phyloP scores from a whole-genome alignment of 805 yeast genomes.

The Saccharomycopsis lassenensis region DNA sequence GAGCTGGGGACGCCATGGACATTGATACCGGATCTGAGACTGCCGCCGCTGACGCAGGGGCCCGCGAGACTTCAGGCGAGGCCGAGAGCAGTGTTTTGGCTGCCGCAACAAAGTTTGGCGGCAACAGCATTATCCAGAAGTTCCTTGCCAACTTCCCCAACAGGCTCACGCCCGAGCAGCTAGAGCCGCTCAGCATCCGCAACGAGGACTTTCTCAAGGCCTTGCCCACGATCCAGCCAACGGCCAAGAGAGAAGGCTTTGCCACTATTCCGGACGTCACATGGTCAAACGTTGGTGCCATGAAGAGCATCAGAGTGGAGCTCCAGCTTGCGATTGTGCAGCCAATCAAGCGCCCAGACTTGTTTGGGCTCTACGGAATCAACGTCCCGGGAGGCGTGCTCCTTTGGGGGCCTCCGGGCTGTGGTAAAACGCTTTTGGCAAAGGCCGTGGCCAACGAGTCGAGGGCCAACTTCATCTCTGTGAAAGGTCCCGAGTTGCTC shows the following conservation, averaged over 20 bases:
- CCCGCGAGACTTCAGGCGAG: neutral
- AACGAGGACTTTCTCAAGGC: slow-evolving; percentile 77
- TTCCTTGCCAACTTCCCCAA: slow-evolving; percentile 68
- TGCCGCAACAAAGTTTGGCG: neutral
- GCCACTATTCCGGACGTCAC: slow-evolving; percentile 97
- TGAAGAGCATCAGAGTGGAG: slow-evolving; percentile 70
- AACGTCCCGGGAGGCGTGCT: slow-evolving; percentile 95
- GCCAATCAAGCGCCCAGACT: slow-evolving; percentile 87
- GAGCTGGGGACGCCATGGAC: slow-evolving; percentile 6
- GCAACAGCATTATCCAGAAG: slow-evolving; percentile 42
- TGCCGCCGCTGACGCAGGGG: too few relatives aligned
- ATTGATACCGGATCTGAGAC: slow-evolving; percentile 2
- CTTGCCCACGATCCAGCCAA: slow-evolving; percentile 88
- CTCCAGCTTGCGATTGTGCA: slow-evolving; percentile 96
- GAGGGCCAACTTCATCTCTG: slow-evolving; percentile 88
- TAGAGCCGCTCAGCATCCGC: slow-evolving; percentile 64
- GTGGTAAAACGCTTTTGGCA: slow-evolving; percentile 93
- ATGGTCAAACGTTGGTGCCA: slow-evolving; percentile 93
- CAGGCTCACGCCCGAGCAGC: slow-evolving; percentile 65
- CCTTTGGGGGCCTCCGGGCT: slow-evolving; percentile 99
- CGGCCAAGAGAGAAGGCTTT: slow-evolving; percentile 96
- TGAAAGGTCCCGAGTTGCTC: slow-evolving; percentile 89
- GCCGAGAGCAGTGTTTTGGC: neutral
- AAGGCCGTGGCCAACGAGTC: slow-evolving; percentile 98
- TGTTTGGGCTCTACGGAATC: slow-evolving; percentile 83